Evolutionary conservation across 2,329 filamentous ascomycete genomes (phyloP), one percentile per base, ranked within the genome.

Genomic region (Ramularia collo-cygni): DNA sequence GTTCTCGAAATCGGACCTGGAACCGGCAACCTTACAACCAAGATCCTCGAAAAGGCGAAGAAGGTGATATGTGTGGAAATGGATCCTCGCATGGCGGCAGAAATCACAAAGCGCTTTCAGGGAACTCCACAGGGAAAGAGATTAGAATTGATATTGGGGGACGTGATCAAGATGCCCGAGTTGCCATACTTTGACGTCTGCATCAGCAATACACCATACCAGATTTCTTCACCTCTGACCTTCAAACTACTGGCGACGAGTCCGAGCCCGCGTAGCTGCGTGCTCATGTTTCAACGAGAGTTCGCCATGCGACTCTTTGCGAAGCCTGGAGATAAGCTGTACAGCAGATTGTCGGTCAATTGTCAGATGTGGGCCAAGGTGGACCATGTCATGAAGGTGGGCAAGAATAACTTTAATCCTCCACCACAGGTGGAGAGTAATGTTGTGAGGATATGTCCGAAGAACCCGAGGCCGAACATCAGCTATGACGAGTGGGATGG

Each of bases 271-370:
- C 72, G 90, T 24, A 80, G 79, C 44, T 89, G 83, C 54, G 78
- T 96, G 50, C 86, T 96, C 66, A 95, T 95, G 88, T 92, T 94
- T 57, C 90, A 96, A 69, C 80, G 88, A 58, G 90, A 96, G 67
- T 95, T 95, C 57, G 89, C 89, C 13, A 80, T 94, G 63, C 79
- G 90, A 28, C 71, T 96, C 26, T 90, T 93, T 41, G 92, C 92
- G 10, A 81, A 83, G 31, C 86, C 90, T 0, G 86, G 86, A 7
- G 89, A 95, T 59, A 77, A 87, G 38, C 77, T 96, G 7, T 96
- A 95, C 70, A 88, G 81, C 51, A 77, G 92, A n/a, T 72, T 96
- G 17, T 85, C 79, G 1, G 90, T 95, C 43, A 96, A 96, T 57
- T 86, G 85, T 13, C 90, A 96, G 61, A 94, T 96, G 74, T 95